Conservation (phyloP, 805 yeast genomes). For the Jamesozyma piceae region DNA sequence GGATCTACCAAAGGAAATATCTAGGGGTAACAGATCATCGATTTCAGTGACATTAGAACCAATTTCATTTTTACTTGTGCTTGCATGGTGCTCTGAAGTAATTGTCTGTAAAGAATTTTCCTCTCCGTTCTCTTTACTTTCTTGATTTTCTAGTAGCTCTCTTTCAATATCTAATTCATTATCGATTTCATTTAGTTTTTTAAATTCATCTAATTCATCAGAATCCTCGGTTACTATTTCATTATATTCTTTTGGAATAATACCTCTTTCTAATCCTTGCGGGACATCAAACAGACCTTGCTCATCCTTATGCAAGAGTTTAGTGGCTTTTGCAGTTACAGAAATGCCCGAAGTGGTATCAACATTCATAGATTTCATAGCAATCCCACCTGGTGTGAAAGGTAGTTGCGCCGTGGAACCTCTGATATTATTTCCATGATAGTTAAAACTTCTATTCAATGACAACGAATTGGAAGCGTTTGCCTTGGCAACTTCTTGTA, state of each 20-base stretch:
- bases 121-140: slow-evolving; percentile 11
- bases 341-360: slow-evolving; percentile 19
- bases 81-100: slow-evolving; percentile 3
- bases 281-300: slow-evolving; percentile 77
- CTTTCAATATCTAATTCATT: slow-evolving; percentile 27
- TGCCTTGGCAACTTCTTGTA: slow-evolving; percentile 36
- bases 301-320: slow-evolving; percentile 51
- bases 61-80: slow-evolving; percentile 1
- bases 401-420: slow-evolving; percentile 77
- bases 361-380: slow-evolving; percentile 18
- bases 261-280: slow-evolving; percentile 72
- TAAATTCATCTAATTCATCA: slow-evolving; percentile 13
- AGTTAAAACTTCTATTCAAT: slow-evolving; percentile 54
- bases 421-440: slow-evolving; percentile 49
- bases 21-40: slow-evolving; percentile 43
- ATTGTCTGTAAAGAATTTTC: slow-evolving; percentile 5
- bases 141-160: slow-evolving; percentile 32
- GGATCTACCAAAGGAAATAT: slow-evolving; percentile 39
- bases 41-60: slow-evolving; percentile 24
- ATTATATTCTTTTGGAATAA: slow-evolving; percentile 27
- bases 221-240: slow-evolving; percentile 6
- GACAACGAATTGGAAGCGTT: slow-evolving; percentile 66
- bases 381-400: slow-evolving; percentile 87
- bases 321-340: slow-evolving; percentile 14
- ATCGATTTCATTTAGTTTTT: slow-evolving; percentile 25